These are phyloP conservation scores for Botrytis paeoniae DNA, from an alignment of 2,329 filamentous ascomycete species.

Conservation along the genomic window DNA sequence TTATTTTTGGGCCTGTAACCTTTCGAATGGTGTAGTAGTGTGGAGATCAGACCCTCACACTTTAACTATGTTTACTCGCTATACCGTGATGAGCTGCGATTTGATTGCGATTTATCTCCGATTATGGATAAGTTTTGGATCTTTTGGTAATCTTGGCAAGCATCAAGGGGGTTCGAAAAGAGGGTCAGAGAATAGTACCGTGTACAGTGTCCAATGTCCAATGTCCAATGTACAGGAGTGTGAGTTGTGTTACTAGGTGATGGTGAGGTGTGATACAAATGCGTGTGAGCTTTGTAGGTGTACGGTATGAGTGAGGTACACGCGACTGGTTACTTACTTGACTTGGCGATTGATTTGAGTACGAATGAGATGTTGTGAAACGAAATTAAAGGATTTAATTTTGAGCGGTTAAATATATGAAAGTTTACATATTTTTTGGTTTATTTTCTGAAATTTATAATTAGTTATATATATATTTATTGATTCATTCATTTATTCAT, in stretches of 20 bases:
- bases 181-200: background rate
- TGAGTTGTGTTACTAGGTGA: background rate
- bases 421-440: background rate
- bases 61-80: background rate
- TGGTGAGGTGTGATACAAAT: background rate
- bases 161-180: background rate
- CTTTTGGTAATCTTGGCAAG: background rate
- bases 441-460: background rate
- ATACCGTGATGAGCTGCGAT: background rate
- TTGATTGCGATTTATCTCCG: background rate
- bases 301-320: constrained; percentile 7
- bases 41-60: constrained; percentile 3
- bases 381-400: background rate
- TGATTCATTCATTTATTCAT: background rate
- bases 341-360: background rate
- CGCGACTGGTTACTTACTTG: constrained; percentile 1
- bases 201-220: background rate
- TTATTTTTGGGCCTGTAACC: constrained; percentile 7
- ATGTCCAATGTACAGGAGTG: background rate
- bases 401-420: background rate
- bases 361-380: background rate
- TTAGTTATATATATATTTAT: background rate
- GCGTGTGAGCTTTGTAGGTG: background rate
- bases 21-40: constrained; percentile 1
- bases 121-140: background rate